These are phyloP conservation scores for Monosporascus sp. DNA, from an alignment of 2,329 filamentous ascomycete genomes.

Conservation along the genomic window DNA sequence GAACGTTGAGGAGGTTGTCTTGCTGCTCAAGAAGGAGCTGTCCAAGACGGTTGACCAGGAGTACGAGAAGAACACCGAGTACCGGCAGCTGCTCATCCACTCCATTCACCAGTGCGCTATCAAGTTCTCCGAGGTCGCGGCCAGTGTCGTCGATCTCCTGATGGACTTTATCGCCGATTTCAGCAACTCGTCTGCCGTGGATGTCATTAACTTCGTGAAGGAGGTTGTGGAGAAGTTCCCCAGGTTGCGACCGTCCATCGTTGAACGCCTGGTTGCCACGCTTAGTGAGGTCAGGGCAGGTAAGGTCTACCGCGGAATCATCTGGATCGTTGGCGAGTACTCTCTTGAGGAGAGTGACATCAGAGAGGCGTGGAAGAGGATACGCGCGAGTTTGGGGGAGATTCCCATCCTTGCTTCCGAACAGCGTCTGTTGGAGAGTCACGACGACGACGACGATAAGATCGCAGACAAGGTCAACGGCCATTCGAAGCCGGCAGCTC, in stretches of 20 bases:
- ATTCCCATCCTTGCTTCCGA: constrained; percentile 96
- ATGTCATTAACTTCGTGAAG: constrained; percentile 98
- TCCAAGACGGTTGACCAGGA: constrained; percentile 97
- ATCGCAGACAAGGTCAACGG: constrained; percentile 68
- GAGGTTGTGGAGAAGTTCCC: constrained; percentile 99
- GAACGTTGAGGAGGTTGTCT: constrained; percentile 95
- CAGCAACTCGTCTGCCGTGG: constrained; percentile 92
- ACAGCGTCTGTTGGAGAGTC: constrained; percentile 83
- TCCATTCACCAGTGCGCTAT: constrained; percentile 98
- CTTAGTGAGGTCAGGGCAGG: constrained; percentile 90
- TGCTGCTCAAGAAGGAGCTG: constrained; percentile 94
- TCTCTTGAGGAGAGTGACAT: constrained; percentile 92
- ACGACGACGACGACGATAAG: constrained; percentile 62
- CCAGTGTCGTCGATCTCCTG: constrained; percentile 89
- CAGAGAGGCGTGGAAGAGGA: constrained; percentile 92
- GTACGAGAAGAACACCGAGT: constrained; percentile 97
- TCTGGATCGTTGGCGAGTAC: constrained; percentile 98
- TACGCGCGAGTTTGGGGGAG: constrained; percentile 87
- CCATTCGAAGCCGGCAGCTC: constrained; percentile 66
- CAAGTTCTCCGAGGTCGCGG: constrained; percentile 96
- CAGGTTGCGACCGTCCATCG: constrained; percentile 77
- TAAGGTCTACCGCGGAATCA: constrained; percentile 92
- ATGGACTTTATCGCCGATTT: constrained; percentile 99
- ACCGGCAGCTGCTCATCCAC: constrained; percentile 90
- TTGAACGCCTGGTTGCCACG: constrained; percentile 82